These are phyloP conservation scores for Dactylellina leptospora DNA, from an alignment of 2,329 filamentous ascomycete genomes.

Conservation along the genomic window DNA sequence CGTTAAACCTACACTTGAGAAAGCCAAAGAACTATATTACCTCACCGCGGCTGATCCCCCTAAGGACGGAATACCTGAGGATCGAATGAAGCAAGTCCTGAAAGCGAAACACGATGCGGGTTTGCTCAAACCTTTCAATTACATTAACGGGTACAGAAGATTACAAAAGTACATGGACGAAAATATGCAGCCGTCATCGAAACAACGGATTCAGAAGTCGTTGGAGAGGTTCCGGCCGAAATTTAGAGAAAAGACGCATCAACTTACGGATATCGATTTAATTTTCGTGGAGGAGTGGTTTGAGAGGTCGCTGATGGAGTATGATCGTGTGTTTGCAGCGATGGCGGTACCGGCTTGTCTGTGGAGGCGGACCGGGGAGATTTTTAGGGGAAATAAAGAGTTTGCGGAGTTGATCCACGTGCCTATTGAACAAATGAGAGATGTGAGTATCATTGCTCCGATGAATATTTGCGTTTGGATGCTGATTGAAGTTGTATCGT, in stretches of 20 bases:
- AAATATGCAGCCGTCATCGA: conserved; percentile 81
- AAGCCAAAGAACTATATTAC: conserved; percentile 85
- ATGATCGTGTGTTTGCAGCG: conserved; percentile 96
- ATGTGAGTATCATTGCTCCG: conserved; percentile 70
- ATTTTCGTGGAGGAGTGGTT: conserved; percentile 99
- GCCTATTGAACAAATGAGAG: conserved; percentile 86
- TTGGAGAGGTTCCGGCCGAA: conserved; percentile 93
- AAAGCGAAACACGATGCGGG: conserved; percentile 97
- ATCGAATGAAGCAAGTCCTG: conserved; percentile 92
- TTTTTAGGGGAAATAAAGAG: conserved; percentile 96
- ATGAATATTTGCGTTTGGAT: conserved; percentile 39
- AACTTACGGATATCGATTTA: conserved; percentile 89
- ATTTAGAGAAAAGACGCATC: conserved; percentile 93
- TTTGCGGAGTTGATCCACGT: conserved; percentile 97
- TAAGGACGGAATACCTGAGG: conserved; percentile 78
- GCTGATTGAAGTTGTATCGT: conserved; percentile 14
- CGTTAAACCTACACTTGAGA: conserved; percentile 59
- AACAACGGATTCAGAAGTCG: conserved; percentile 89
- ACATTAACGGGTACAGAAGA: conserved; percentile 92
- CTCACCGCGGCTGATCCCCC: conserved; percentile 95
- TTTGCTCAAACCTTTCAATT: conserved; percentile 95
- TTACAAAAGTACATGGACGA: conserved; percentile 91
- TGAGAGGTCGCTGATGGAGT: conserved; percentile 93
- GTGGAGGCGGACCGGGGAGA: conserved; percentile 95
- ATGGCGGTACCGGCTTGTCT: conserved; percentile 99